Evolutionary conservation across 768 basidiomycete species (phyloP).

Genomic region (Calocybe cyanea): DNA sequence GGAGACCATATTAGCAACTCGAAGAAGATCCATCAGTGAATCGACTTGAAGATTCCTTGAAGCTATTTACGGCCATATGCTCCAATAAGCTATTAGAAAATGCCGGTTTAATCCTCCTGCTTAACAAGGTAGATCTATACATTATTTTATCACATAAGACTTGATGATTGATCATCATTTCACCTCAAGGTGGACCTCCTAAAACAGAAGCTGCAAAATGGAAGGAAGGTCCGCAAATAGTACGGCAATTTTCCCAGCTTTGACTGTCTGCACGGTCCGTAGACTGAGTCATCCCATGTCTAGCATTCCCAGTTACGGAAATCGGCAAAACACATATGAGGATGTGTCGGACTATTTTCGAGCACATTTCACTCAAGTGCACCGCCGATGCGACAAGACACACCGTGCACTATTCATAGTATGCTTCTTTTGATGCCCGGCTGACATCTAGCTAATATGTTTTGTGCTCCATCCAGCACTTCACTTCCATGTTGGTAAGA

Average conservation of each 20-base stretch:
- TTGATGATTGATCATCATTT: slow-evolving; percentile 7
- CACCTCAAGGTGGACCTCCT: slow-evolving; percentile 67
- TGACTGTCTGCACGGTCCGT: background rate
- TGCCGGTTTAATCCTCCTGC: slow-evolving; percentile 66
- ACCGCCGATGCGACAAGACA: slow-evolving; percentile 69
- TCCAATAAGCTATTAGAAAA: slow-evolving; percentile 68
- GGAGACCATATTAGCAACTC: slow-evolving; percentile 49
- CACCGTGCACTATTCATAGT: slow-evolving; percentile 75
- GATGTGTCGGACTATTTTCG: slow-evolving; percentile 81
- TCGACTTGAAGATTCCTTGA: slow-evolving; percentile 76
- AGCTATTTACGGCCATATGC: slow-evolving; percentile 70
- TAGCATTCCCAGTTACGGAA: slow-evolving; percentile 76
- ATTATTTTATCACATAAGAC: background rate
- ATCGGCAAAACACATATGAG: slow-evolving; percentile 71
- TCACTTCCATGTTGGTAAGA: slow-evolving; percentile 61
- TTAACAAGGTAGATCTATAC: slow-evolving; percentile 62
- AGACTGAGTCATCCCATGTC: background rate
- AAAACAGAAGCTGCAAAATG: slow-evolving; percentile 61
- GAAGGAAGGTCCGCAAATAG: slow-evolving; percentile 74
- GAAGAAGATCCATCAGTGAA: slow-evolving; percentile 77
- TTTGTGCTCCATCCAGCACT: slow-evolving; percentile 43
- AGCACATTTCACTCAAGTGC: slow-evolving; percentile 78
- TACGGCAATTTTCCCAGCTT: slow-evolving; percentile 29
- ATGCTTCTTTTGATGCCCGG: slow-evolving; percentile 19
- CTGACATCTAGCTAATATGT: slow-evolving; percentile 8